A percentile compares a stretch with the other conserved stretches of the same genome.
Evolutionary conservation across 345 rosid species (phyloP).

Genomic region (Heritiera littoralis): DNA sequence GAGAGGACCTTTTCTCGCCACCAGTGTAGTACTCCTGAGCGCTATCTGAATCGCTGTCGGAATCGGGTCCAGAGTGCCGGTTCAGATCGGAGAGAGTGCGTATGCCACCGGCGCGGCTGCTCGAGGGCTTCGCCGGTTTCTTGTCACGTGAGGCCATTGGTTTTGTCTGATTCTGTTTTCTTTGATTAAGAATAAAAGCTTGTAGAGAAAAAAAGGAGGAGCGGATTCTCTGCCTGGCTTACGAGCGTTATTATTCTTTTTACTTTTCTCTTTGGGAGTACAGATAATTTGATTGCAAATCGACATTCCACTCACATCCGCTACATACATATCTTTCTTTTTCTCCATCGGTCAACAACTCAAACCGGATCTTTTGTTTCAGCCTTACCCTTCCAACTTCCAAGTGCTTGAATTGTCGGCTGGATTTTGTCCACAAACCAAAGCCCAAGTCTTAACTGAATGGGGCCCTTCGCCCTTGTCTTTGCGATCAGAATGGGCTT

Average conservation of each 20-base stretch:
- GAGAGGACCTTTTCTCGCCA: slow-evolving; percentile 81
- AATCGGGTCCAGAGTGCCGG: slow-evolving; percentile 65
- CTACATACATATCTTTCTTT: too few relatives aligned
- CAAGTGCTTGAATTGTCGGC: background rate
- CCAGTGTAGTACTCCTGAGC: slow-evolving; percentile 95
- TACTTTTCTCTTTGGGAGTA: too few relatives aligned
- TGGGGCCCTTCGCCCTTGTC: background rate
- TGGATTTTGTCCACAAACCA: background rate
- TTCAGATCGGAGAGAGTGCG: slow-evolving; percentile 90
- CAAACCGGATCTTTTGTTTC: too few relatives aligned
- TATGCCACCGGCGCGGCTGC: slow-evolving; percentile 65
- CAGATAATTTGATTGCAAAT: too few relatives aligned
- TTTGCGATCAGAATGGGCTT: too few relatives aligned
- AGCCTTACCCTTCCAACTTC: too few relatives aligned
- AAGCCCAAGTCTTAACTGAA: background rate
- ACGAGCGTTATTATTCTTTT: too few relatives aligned
- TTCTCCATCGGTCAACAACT: too few relatives aligned
- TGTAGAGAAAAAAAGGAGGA: background rate
- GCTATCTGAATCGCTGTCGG: slow-evolving; percentile 77
- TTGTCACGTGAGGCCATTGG: slow-evolving; percentile 76
- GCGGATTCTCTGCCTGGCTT: too few relatives aligned
- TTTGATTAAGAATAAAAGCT: background rate
- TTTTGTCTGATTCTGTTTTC: slow-evolving; percentile 7
- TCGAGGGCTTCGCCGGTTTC: slow-evolving; percentile 68
- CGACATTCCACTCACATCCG: too few relatives aligned